These are phyloP conservation scores for Rauvolfia tetraphylla DNA, from an alignment of 257 asterid species.

Conservation along the genomic window DNA sequence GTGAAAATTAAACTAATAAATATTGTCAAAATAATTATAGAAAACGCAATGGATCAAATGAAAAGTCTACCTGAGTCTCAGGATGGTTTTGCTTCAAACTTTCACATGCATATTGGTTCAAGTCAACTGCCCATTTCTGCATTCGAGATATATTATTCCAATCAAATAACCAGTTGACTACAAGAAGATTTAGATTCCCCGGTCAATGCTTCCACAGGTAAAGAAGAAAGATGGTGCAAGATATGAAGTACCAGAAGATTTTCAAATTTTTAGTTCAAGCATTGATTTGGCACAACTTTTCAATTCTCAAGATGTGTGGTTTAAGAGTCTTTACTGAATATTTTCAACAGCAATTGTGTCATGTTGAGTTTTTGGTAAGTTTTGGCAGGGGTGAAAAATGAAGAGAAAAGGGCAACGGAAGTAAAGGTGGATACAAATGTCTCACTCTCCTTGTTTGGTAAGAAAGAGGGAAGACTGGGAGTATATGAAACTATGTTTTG, in stretches of 20 bases:
- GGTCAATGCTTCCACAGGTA: not conserved
- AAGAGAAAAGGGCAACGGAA: not conserved
- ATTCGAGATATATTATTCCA: not conserved
- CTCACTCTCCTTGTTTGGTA: not conserved
- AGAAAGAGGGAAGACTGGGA: not conserved
- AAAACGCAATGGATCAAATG: not conserved
- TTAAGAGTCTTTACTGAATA: not conserved
- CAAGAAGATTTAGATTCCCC: not conserved
- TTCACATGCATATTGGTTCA: constrained; percentile 58
- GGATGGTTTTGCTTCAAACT: constrained; percentile 71
- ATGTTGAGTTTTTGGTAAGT: not conserved
- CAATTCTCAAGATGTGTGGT: not conserved
- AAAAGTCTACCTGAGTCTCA: constrained; percentile 58
- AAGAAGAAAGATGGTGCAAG: not conserved
- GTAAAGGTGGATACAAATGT: not conserved
- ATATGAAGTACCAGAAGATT: not conserved
- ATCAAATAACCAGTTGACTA: not conserved
- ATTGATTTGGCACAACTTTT: not conserved
- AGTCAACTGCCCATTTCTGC: constrained; percentile 95
- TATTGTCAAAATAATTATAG: not conserved
- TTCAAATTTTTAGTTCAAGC: not conserved
- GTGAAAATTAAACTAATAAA: not conserved
- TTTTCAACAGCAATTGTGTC: not conserved
- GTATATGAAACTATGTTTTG: not conserved
- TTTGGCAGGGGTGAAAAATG: not conserved